phyloP scores from a whole-genome alignment of 176 grass and related monocot species.

The Oryza coarctata region DNA sequence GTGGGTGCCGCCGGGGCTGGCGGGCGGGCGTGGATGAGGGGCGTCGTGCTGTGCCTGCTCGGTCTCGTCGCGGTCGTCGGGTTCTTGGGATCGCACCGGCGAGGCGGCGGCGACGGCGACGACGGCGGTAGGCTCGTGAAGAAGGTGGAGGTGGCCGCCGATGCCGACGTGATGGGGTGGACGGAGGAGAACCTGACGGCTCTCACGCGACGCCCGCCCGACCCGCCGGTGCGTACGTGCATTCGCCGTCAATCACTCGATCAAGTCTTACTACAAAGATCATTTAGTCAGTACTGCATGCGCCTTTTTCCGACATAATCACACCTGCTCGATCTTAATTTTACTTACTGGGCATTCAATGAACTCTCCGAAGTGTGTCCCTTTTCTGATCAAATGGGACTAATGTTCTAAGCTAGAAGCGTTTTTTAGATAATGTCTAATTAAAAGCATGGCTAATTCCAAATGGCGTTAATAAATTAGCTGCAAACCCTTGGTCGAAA shows the following conservation, averaged over 20 bases:
- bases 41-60: slow-evolving; percentile 52
- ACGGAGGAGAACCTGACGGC: slow-evolving; percentile 47
- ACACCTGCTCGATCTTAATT: neutral
- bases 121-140: slow-evolving; percentile 37
- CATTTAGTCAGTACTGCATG: neutral
- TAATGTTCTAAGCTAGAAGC: neutral
- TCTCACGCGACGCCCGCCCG: slow-evolving; percentile 32
- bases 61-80: slow-evolving; percentile 50
- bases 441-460: neutral
- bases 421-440: neutral
- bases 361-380: neutral
- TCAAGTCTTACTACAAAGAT: slow-evolving; percentile 16
- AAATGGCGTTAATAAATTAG: neutral
- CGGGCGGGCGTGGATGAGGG: slow-evolving; percentile 49
- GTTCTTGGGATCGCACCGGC: slow-evolving; percentile 43
- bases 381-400: neutral
- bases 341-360: slow-evolving; percentile 10
- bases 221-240: slow-evolving; percentile 33
- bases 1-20: neutral
- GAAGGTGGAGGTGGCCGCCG: slow-evolving; percentile 38
- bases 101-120: neutral
- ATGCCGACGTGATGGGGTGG: slow-evolving; percentile 52
- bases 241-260: neutral
- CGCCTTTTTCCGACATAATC: neutral
- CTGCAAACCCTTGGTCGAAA: neutral